A percentile compares a stretch with the other conserved stretches of the same genome.
Conservation (phyloP, 2,329 filamentous ascomycete species). For the Magnaporthiopsis incrustans region DNA sequence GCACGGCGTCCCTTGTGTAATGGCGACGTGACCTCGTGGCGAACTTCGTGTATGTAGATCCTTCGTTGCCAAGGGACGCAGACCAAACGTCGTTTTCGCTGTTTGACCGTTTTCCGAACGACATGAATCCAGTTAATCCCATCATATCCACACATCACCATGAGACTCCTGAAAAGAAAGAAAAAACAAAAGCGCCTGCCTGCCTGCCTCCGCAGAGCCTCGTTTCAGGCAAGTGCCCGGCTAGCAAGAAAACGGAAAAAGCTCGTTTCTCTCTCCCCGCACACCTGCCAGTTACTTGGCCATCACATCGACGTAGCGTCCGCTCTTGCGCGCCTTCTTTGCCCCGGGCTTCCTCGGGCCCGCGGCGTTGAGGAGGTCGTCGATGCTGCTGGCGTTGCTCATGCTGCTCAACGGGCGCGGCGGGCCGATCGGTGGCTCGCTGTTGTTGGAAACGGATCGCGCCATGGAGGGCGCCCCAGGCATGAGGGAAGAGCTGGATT, state of each 20-base stretch:
- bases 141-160: background rate
- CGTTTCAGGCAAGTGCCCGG: no score
- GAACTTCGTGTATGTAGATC: no score
- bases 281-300: constrained; percentile 43
- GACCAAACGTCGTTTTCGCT: background rate
- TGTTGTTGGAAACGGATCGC: constrained; percentile 40
- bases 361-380: constrained; percentile 77
- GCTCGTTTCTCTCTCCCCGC: background rate
- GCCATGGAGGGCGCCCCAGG: constrained; percentile 34
- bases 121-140: background rate
- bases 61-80: no score
- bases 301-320: constrained; percentile 95
- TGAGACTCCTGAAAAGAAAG: background rate
- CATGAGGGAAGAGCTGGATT: constrained; percentile 16
- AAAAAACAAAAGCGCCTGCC: background rate
- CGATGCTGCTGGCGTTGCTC: constrained; percentile 89
- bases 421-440: constrained; percentile 38
- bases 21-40: background rate
- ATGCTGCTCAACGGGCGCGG: constrained; percentile 70
- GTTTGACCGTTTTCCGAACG: background rate
- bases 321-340: constrained; percentile 72
- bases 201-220: background rate
- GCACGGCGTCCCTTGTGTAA: background rate
- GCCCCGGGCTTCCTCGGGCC: constrained; percentile 56
- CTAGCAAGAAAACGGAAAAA: no score